A percentile compares a stretch with the other conserved stretches of the same genome.
Evolutionary conservation across 2,329 filamentous ascomycete species (phyloP).

Genomic region (Macrophomina tecta): DNA sequence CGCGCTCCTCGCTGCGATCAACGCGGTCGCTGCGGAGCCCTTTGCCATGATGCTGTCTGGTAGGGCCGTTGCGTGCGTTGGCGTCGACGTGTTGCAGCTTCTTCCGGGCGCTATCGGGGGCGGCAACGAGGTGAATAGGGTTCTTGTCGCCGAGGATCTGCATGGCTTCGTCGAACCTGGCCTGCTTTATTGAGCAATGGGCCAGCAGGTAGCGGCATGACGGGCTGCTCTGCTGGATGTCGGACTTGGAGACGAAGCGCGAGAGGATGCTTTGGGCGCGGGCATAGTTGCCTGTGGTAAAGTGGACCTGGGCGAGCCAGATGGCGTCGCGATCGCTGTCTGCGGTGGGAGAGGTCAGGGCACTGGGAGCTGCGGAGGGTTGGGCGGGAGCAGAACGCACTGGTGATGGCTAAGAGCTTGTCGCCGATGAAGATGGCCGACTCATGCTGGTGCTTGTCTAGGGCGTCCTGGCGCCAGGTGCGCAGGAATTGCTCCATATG

Average conservation of each 20-base stretch:
- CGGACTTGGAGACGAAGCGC: conserved; percentile 71
- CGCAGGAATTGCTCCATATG: conserved; percentile 91
- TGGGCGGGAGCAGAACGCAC: conserved; percentile 58
- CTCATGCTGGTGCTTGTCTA: conserved; percentile 96
- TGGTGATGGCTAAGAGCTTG: conserved; percentile 92
- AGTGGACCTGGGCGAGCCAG: conserved; percentile 98
- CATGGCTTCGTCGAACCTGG: conserved; percentile 87
- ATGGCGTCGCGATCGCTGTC: conserved; percentile 94
- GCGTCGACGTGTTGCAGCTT: conserved; percentile 73
- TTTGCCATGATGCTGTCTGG: conserved; percentile 47
- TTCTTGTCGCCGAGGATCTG: conserved; percentile 88
- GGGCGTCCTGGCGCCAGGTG: conserved; percentile 92
- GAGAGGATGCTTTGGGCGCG: conserved; percentile 86
- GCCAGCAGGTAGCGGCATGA: conserved; percentile 92
- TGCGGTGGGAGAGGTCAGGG: conserved; percentile 47
- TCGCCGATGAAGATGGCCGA: conserved; percentile 97
- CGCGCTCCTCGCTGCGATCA: conserved; percentile 66
- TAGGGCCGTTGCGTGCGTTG: conserved; percentile 49
- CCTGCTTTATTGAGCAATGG: conserved; percentile 93
- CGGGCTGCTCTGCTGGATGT: conserved; percentile 79
- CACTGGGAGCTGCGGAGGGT: not conserved
- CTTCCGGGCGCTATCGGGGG: conserved; percentile 67
- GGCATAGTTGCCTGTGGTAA: conserved; percentile 92
- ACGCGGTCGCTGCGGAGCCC: conserved; percentile 56
- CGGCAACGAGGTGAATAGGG: conserved; percentile 83